Evolutionary conservation across 1,284 basidiomycete genomes (phyloP), one percentile per base, ranked within the genome.

Genomic region (Rhodotorula sp.): DNA sequence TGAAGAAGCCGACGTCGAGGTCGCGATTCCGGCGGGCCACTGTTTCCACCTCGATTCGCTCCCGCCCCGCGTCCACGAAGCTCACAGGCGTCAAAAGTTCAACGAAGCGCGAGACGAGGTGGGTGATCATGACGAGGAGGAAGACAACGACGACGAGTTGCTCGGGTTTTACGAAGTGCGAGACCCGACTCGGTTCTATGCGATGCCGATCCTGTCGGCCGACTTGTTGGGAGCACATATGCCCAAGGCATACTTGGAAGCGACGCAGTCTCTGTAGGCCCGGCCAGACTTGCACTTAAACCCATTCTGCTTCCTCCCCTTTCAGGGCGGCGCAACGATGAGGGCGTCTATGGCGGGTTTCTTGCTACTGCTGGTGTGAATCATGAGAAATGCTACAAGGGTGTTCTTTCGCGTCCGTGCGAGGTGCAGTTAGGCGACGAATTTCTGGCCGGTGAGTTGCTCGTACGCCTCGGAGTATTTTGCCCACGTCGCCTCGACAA

Each of bases 401-500:
- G 48, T n/a, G 33, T 33, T 33, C 8, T 37, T 22, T 29, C 22
- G 8, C 17, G 20, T 12, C 33, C 22, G 37, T 15, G 48, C 14
- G 24, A 30, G 30, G 22, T 4, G 29, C n/a, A n/a, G n/a, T 48
- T 58, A 67, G 10, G 59, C 59, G 14, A 48, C 54, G 46, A 78
- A 79, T 37, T 76, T 73, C 24, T 58, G 66, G 22, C 84, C 84
- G 59, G 86, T 89, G 71, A 95, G 82, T 79, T 89, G 81, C 77
- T 87, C 84, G 65, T 89, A 87, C 6, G 89, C 91, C 78, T 93
- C 91, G 73, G 85, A 82, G 80, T 96, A 96, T 80, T 91, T 85
- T 62, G 85, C 81, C 79, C 83, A 86, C 24, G 94, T 96, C 65
- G 89, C 90, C 70, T 84, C 78, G 4, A 95, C 87, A 4, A 95